Base-by-base conservation (phyloP, 2,329 filamentous ascomycete species). In the Aspergillus terreus region DNA sequence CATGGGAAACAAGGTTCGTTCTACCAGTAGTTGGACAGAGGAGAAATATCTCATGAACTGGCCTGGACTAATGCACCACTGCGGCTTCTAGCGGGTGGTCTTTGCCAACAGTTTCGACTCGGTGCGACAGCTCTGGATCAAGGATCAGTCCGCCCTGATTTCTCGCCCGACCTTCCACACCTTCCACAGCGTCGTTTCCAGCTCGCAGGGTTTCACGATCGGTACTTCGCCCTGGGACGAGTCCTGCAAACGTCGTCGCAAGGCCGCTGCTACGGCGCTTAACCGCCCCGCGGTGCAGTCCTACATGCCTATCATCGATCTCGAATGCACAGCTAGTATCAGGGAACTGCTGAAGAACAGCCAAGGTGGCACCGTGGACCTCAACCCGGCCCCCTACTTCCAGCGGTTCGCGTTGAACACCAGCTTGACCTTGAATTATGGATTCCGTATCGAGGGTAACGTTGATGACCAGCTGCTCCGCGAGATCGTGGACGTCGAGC, bases 151-250 rank as follows among this genome's bases (percentile, higher is more conserved):
- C 0, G 80, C 88, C 0, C 74, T 92, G 52, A 90, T 91, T 61
- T 91, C 87, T 1, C 82, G 89, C 2, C 89, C 89, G 0, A 89
- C 79, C 21, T 82, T 91, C 44, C 87, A 92, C 69, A 92, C 88
- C 1, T 92, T 92, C 69, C 88, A 92, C 70, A 87, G 81, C 4
- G 85, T 92, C 4, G 85, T 91, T 3, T 90, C 87, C 1, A 83
- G 79, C 32, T 88, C 86, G 0, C 86, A 90, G 59, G 88, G 88
- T 5, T 88, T 90, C 69, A 92, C 88, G 0, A 90, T 94, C 54
- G 89, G 89, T 1, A 90, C 88, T 0, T 91, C 87, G 0, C 88
- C 89, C 0, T 94, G 88, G 86, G 87, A 92, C 55, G 88, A 90
- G 46, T 89, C 84, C 2, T 90, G 87, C 72, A 92, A 92, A 69